A percentile compares a stretch with the other conserved stretches of the same genome.
These are phyloP conservation scores for Strombidium stylifer DNA, from an alignment of 73 alveolate genomes.

Conservation along the genomic window DNA sequence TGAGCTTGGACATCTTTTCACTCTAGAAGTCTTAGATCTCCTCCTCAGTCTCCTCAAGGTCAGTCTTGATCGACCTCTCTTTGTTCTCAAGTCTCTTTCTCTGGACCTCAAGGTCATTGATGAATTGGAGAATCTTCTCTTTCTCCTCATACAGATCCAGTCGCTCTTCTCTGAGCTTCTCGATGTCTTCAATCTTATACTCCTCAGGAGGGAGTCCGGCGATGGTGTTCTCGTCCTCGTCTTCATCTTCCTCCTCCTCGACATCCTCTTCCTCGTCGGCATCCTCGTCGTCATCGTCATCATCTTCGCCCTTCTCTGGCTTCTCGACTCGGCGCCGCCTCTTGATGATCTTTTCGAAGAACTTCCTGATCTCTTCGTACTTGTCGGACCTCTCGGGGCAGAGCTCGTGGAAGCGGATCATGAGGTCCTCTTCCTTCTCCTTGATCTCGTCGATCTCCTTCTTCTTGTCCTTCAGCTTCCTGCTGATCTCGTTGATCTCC, in stretches of 20 bases:
- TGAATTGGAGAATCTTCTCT: slow-evolving; percentile 67
- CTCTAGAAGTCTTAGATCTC: slow-evolving; percentile 81
- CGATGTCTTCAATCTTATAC: slow-evolving; percentile 79
- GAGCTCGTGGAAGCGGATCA: slow-evolving; percentile 71
- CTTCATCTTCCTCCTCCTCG: slow-evolving; percentile 84
- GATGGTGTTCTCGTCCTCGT: slow-evolving; percentile 78
- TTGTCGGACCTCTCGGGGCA: slow-evolving; percentile 78
- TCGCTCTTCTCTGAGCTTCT: slow-evolving; percentile 78
- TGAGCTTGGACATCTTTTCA: slow-evolving; percentile 82
- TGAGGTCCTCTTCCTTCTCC: slow-evolving; percentile 72
- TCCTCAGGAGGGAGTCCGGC: slow-evolving; percentile 62
- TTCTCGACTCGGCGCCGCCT: slow-evolving; percentile 36
- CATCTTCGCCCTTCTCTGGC: slow-evolving; percentile 53
- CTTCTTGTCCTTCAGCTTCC: slow-evolving; percentile 68
- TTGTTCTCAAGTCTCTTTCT: slow-evolving; percentile 66
- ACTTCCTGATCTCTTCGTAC: slow-evolving; percentile 72
- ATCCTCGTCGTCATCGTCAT: slow-evolving; percentile 73
- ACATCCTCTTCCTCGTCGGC: slow-evolving; percentile 83
- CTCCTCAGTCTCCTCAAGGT: slow-evolving; percentile 79
- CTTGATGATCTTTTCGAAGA: slow-evolving; percentile 70
- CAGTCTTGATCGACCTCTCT: slow-evolving; percentile 62
- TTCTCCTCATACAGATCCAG: slow-evolving; percentile 65
- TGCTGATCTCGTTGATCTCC: slow-evolving; percentile 69
- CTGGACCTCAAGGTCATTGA: slow-evolving; percentile 65
- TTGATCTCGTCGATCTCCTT: slow-evolving; percentile 74